Base-by-base conservation (phyloP, 2,329 filamentous ascomycete genomes). In the Calonectria montana region DNA sequence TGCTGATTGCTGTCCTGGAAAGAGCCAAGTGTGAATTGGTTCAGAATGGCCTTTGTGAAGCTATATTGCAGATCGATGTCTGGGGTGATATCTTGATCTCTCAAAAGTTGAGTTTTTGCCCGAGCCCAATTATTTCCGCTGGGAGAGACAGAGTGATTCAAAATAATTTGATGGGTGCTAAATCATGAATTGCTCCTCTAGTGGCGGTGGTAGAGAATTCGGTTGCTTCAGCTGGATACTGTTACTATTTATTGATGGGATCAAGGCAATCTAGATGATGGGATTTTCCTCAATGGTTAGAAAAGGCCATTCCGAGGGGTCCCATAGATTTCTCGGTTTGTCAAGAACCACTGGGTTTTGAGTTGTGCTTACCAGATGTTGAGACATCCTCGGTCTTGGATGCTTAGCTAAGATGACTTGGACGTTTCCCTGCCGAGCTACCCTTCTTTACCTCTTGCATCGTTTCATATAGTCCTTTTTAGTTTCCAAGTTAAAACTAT, bases 181-280 rank as follows among this genome's bases (percentile, higher is more conserved):
- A 3, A 8, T 41, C 39, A 5, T 41, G 15, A 4, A n/a, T 41
- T 13, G 16, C 39, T 18, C 18, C 39, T 6, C 4, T 7, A 41
- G 39, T 4, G 18, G 15, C 18, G 16, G 6, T 41, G 18, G 10
- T 6, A 41, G 39, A 10, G 13, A 10, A 10, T 48, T n/a, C 61
- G 70, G 31, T 29, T 37, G 13, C 61, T 10, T n/a, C 69, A 74
- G 13, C 73, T 71, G 13, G 66, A 63, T 39, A 16, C 29, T 7
- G 25, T 21, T 18, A 18, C 8, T 25, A n/a, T 12, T 16, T 35
- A 29, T 12, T 4, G 31, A 23, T 23, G 18, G 13, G 18, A 21
- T 18, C 4, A 5, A 37, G n/a, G 27, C 10, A 15, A 21, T 15
- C 9, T 55, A 35, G 50, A 55, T 8, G n/a, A 55, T 21, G n/a